Evolutionary conservation across 2,329 filamentous ascomycete species (phyloP), one percentile per base, ranked within the genome.

Genomic region (Botrytis fabae): DNA sequence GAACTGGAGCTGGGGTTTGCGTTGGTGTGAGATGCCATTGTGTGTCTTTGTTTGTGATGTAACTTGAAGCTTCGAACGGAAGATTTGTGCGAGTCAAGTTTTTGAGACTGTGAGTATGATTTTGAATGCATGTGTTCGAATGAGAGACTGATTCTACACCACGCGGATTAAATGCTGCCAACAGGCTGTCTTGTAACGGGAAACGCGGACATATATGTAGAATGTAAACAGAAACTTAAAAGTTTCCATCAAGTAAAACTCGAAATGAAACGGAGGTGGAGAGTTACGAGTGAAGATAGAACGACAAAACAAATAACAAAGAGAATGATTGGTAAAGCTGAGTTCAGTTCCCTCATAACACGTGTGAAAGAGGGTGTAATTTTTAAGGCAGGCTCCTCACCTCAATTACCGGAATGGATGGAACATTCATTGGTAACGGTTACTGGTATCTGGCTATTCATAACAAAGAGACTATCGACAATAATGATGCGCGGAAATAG

Each of bases 361-460:
- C 25, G 46, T 57, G 51, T 57, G 51, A 57, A 57, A 57, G 51
- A 28, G 25, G 25, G 40, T 28, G 38, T 18, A 28, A 54, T 18
- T 51, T 6, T 12, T 28, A n/a, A 54, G 8, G 35, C 32, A 66
- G 20, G 35, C 25, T 38, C 40, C 46, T 54, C 28, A 25, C 46
- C 40, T 46, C 64, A 35, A 28, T 25, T 54, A 54, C 51, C 25
- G 25, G 64, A 68, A 54, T 18, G 32, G 28, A 68, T 54, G n/a
- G 64, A 68, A 68, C 44, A 54, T 54, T 68, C 64, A 32, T 54
- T 54, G 46, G 16, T 51, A 68, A 40, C 64, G 46, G 64, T 7
- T 54, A 40, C 18, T 68, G 64, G 42, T 4, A 65, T 61, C 40
- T 46, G 28, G 44, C 18, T 32, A 22, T 6, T 68, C 42, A 18